Evolutionary conservation across 176 grass and related monocot genomes (phyloP).

Genomic region (Neostapfia colusana): DNA sequence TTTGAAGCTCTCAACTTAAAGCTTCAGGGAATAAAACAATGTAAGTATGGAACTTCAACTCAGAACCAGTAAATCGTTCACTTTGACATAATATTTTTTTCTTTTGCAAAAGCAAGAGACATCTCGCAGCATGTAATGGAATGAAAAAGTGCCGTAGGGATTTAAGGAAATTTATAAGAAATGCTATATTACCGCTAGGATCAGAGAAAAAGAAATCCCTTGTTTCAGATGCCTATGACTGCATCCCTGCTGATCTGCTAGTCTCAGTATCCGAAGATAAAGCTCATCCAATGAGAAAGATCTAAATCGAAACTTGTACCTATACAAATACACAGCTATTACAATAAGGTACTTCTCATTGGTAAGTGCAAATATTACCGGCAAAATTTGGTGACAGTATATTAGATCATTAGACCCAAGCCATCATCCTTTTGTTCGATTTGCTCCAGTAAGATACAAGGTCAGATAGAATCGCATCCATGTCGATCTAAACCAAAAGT

Average conservation of each 20-base stretch:
- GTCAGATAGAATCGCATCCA: slow-evolving; percentile 47
- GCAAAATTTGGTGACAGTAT: slow-evolving; percentile 42
- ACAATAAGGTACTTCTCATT: slow-evolving; percentile 25
- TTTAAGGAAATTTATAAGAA: not conserved
- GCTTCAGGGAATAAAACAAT: not conserved
- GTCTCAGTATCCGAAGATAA: not conserved
- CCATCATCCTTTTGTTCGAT: slow-evolving; percentile 37
- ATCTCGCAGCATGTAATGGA: not conserved
- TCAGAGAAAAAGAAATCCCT: not conserved
- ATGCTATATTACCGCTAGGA: not conserved
- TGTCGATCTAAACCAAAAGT: slow-evolving; percentile 51
- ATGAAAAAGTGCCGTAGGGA: not conserved
- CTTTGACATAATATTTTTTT: not conserved
- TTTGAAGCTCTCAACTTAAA: not conserved
- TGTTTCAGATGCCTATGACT: not conserved
- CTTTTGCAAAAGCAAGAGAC: not conserved
- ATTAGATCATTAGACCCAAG: slow-evolving; percentile 23
- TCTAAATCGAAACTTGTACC: slow-evolving; percentile 13
- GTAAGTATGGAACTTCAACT: not conserved
- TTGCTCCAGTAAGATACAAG: slow-evolving; percentile 40
- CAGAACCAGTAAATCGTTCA: not conserved
- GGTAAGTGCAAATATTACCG: slow-evolving; percentile 19
- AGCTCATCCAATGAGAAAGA: slow-evolving; percentile 2
- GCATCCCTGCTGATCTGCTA: not conserved
- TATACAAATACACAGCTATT: slow-evolving; percentile 31